Conservation (phyloP, 257 asterid genomes). For the Solanum tacnaense region DNA sequence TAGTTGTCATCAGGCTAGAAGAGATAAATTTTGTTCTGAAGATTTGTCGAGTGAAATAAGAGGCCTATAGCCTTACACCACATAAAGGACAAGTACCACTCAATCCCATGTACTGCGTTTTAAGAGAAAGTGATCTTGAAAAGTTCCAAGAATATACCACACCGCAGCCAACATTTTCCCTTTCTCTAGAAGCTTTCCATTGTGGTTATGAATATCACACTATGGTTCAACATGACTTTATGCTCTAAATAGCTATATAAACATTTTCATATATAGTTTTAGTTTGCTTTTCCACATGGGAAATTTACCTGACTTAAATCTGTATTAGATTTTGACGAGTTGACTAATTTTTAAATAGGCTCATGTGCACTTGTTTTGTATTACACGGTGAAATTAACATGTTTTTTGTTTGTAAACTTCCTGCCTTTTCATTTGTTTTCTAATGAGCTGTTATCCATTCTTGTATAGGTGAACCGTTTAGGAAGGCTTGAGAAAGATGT, state of each 20-base stretch:
- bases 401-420: not conserved
- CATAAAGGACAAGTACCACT: not conserved
- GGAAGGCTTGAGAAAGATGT: constrained; percentile 72
- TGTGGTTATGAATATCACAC: not conserved
- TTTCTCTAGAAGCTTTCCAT: not conserved
- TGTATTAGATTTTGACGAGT: not conserved
- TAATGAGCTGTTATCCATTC: constrained; percentile 13
- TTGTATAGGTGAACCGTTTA: constrained; percentile 75
- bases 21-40: not conserved
- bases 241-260: not conserved
- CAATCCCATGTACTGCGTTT: not conserved
- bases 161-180: not conserved
- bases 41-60: not conserved
- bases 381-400: not conserved
- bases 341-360: not conserved
- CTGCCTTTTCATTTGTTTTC: constrained; percentile 2
- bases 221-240: not conserved
- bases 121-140: not conserved
- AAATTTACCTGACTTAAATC: not conserved
- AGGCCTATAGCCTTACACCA: not conserved
- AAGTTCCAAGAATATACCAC: not conserved
- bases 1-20: not conserved
- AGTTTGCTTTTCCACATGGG: not conserved
- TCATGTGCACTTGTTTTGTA: not conserved
- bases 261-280: not conserved